Evolutionary conservation across 2,329 filamentous ascomycete species (phyloP), one percentile per base, ranked within the genome.

Genomic region (Cladophialophora chaetospira): DNA sequence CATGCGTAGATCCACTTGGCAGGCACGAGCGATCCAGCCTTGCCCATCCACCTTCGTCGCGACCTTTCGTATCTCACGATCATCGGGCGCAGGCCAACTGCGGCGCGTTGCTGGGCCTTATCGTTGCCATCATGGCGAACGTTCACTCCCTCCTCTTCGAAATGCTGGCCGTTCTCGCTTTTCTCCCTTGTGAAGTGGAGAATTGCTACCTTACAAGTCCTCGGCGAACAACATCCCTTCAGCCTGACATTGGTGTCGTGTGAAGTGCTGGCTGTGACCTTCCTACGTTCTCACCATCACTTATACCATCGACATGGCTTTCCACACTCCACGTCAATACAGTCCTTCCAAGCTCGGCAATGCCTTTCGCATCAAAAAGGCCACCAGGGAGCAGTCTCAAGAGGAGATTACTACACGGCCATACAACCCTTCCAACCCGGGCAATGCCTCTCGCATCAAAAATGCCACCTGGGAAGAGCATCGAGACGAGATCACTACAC

Each of bases 401-500:
- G n/a, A n/a, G n/a, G n/a, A n/a, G n/a, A n/a, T n/a, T n/a, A n/a
- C n/a, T n/a, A n/a, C n/a, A n/a, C n/a, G n/a, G n/a, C n/a, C n/a
- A n/a, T n/a, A n/a, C n/a, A n/a, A 28, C 23, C 11, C 3, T 28
- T 3, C 25, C 9, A 45, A 29, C 21, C 42, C 21, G 28, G 42
- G 42, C 42, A 45, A 45, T 45, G 42, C 42, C 25, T 13, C 42
- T n/a, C 42, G 42, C 42, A 45, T 45, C 25, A 3, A 19, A 15
- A 15, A 45, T 28, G 21, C 10, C 42, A 45, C 23, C 23, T 45
- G 42, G 42, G 42, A 45, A 45, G 8, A 29, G 23, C 28, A 25
- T 29, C 23, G 23, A 9, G 21, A 45, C 9, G 10, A 25, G 28
- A 47, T 33, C 17, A n/a, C 28, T 21, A 28, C 9, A 4, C 26